These are phyloP conservation scores for Cryptomeria japonica DNA, from an alignment of 75 land plant genomes.

Conservation along the genomic window DNA sequence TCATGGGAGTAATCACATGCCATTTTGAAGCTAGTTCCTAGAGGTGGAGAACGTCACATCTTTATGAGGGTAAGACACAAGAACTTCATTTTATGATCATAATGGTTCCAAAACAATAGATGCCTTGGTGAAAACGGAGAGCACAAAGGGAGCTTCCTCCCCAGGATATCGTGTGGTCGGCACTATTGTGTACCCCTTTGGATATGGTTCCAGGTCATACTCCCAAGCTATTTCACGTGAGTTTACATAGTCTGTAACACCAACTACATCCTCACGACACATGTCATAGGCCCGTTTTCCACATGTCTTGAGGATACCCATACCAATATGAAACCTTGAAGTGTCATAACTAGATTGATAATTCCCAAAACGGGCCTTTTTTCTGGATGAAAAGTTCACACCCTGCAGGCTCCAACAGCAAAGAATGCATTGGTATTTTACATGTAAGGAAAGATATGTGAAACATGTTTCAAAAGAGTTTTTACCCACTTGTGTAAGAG, in stretches of 20 bases:
- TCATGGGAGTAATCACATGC: not conserved
- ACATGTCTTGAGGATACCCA: slow-evolving; percentile 94
- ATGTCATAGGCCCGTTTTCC: slow-evolving; percentile 96
- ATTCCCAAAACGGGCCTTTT: slow-evolving; percentile 73
- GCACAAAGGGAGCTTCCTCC: slow-evolving; percentile 97
- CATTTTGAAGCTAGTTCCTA: not conserved
- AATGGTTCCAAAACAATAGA: slow-evolving; percentile 85
- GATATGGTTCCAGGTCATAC: slow-evolving; percentile 97
- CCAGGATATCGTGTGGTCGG: slow-evolving; percentile 93
- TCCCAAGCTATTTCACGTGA: slow-evolving; percentile 99
- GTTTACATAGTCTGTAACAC: slow-evolving; percentile 96
- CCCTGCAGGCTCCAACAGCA: slow-evolving; percentile 43
- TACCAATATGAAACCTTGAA: slow-evolving; percentile 89
- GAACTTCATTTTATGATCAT: slow-evolving; percentile 16
- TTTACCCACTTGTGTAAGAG: slow-evolving; percentile 84
- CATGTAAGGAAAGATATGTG: not conserved
- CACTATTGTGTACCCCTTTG: slow-evolving; percentile 98
- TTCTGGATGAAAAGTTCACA: slow-evolving; percentile 77
- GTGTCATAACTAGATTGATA: slow-evolving; percentile 90
- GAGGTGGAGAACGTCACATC: not conserved
- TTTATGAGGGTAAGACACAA: not conserved
- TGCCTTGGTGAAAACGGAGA: slow-evolving; percentile 98
- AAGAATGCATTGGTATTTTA: not conserved
- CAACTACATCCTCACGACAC: slow-evolving; percentile 92
- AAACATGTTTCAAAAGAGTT: not conserved